phyloP scores from a whole-genome alignment of 2,329 filamentous ascomycete species.

The Epichloe typhina region DNA sequence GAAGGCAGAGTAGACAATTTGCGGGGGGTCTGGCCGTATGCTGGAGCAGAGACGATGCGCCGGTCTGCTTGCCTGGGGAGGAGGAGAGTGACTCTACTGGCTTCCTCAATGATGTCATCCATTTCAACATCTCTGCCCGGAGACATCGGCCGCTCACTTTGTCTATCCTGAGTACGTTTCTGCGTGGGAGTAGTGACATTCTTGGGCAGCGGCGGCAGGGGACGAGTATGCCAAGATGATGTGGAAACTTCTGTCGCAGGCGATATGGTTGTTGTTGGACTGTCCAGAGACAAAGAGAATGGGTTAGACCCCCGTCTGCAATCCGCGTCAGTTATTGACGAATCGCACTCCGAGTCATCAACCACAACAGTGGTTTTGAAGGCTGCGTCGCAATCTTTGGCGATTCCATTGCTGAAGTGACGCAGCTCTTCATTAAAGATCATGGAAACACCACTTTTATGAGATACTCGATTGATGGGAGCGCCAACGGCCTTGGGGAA shows the following conservation, averaged over 20 bases:
- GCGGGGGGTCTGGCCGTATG: constrained; percentile 27
- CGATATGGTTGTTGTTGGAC: constrained; percentile 13
- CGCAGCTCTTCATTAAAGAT: constrained; percentile 60
- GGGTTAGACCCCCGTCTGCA: constrained; percentile 25
- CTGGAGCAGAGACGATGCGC: constrained; percentile 38
- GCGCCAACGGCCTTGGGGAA: constrained; percentile 14
- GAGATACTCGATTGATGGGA: constrained; percentile 3
- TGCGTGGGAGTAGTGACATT: constrained; percentile 12
- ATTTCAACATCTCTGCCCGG: constrained; percentile 12
- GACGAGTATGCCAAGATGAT: constrained; percentile 33
- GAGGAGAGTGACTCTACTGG: constrained; percentile 17
- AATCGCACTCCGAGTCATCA: constrained; percentile 21
- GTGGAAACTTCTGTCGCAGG: constrained; percentile 17
- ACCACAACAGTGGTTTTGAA: constrained; percentile 56
- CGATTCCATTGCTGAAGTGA: constrained; percentile 72
- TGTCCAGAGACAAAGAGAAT: constrained; percentile 28
- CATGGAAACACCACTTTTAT: constrained; percentile 16
- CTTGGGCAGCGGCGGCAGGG: constrained; percentile 36
- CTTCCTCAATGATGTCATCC: constrained; percentile 12
- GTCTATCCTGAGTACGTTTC: constrained; percentile 9
- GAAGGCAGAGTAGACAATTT: constrained; percentile 30
- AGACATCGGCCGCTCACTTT: constrained; percentile 13
- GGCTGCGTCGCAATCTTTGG: constrained; percentile 82
- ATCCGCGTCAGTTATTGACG: constrained; percentile 20
- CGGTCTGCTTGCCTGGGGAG: constrained; percentile 26